Evolutionary conservation across 163 green algal genomes (phyloP).

Genomic region (Chlamydomonas reinhardtii): DNA sequence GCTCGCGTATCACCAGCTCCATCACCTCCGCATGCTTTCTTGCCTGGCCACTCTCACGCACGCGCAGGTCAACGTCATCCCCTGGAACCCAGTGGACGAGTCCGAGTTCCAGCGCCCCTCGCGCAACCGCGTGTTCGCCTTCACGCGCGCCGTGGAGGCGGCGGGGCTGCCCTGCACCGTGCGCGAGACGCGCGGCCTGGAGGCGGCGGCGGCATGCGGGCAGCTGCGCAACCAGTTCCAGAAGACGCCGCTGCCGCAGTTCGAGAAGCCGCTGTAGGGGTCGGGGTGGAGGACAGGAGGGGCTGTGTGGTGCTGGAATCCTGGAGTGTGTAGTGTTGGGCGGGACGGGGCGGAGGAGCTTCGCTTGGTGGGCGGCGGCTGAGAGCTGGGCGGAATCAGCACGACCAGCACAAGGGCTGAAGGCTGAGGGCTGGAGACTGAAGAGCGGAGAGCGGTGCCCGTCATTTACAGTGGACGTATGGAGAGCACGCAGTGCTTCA

Average conservation of each 20-base stretch:
- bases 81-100: slow-evolving; percentile 93
- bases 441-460: no score
- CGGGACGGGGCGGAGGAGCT: no score
- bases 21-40: no score
- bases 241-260: slow-evolving; percentile 79
- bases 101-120: slow-evolving; percentile 81
- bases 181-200: slow-evolving; percentile 84
- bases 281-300: background rate
- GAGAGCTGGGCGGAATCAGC: no score
- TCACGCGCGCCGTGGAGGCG: slow-evolving; percentile 80
- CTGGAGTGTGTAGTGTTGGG: no score
- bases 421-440: no score
- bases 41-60: no score
- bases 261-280: slow-evolving; percentile 46
- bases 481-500: no score
- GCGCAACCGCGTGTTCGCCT: slow-evolving; percentile 69
- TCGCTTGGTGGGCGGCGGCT: no score
- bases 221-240: slow-evolving; percentile 96
- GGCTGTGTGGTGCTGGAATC: background rate
- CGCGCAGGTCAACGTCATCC: slow-evolving; percentile 96
- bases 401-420: no score
- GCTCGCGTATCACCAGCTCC: no score
- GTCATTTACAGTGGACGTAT: no score
- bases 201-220: slow-evolving; percentile 95
- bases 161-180: slow-evolving; percentile 72